A percentile compares a stretch with the other conserved stretches of the same genome.
These are phyloP conservation scores for Mycena citricolor DNA, from an alignment of 1,284 basidiomycete genomes.

Conservation along the genomic window DNA sequence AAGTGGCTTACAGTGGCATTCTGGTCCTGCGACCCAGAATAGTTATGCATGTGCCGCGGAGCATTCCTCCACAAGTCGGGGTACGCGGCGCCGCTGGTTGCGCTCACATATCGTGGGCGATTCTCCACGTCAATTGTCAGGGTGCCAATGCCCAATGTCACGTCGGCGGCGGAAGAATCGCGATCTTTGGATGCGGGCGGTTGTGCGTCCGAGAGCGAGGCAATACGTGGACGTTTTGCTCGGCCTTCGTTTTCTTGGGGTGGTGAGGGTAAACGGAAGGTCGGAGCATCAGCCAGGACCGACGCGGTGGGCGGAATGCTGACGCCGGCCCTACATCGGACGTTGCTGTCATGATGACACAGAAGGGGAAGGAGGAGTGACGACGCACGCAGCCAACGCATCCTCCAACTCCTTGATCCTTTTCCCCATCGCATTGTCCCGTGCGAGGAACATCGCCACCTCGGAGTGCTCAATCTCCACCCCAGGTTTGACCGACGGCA, in stretches of 20 bases:
- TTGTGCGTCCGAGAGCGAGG: slow-evolving; percentile 9
- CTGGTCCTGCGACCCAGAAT: slow-evolving; percentile 8
- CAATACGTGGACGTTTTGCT: slow-evolving; percentile 17
- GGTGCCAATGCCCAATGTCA: slow-evolving; percentile 27
- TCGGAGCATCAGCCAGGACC: slow-evolving; percentile 6
- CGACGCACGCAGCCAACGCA: slow-evolving; percentile 23
- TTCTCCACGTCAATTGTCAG: slow-evolving; percentile 29
- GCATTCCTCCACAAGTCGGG: slow-evolving; percentile 27
- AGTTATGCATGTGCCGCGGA: slow-evolving; percentile 9
- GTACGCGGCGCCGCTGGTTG: slow-evolving; percentile 27
- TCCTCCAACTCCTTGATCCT: slow-evolving; percentile 28
- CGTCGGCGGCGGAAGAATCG: slow-evolving; percentile 19
- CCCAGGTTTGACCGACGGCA: slow-evolving; percentile 21
- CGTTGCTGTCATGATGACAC: not conserved
- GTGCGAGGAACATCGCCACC: slow-evolving; percentile 28
- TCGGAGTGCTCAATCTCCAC: slow-evolving; percentile 21
- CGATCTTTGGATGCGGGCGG: too few relatives aligned
- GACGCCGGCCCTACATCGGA: slow-evolving; percentile 23
- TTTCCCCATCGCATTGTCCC: slow-evolving; percentile 28
- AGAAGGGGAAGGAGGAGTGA: not conserved
- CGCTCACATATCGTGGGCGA: slow-evolving; percentile 27
- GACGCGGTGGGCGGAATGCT: slow-evolving; percentile 20
- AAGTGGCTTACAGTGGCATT: not conserved
- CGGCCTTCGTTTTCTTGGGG: slow-evolving; percentile 16
- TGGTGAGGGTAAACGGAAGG: too few relatives aligned